phyloP scores from a whole-genome alignment of 148 eudicot species.

The Gaultheria prostrata region DNA sequence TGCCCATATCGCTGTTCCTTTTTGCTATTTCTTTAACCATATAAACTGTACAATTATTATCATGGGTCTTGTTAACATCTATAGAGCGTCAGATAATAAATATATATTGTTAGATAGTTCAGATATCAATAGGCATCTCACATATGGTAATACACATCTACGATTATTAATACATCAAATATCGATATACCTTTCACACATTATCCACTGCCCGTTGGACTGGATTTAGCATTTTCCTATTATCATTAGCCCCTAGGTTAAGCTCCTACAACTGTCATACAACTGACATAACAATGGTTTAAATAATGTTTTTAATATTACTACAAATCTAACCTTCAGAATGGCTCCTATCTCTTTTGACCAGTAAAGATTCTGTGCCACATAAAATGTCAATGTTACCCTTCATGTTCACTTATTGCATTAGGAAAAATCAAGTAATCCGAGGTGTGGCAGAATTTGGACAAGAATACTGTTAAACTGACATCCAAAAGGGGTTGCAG shows the following conservation, averaged over 20 bases:
- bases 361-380: constrained; percentile 40
- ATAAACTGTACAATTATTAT: not conserved
- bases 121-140: too few species aligned
- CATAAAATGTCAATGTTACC: constrained; percentile 8
- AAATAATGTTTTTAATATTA: constrained; percentile 14
- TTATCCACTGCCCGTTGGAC: too few species aligned
- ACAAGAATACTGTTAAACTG: not conserved
- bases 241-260: constrained; percentile 6
- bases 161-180: too few species aligned
- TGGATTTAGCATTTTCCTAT: too few species aligned
- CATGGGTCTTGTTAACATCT: too few species aligned
- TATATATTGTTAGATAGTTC: too few species aligned
- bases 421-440: not conserved
- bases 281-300: constrained; percentile 22
- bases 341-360: constrained; percentile 31
- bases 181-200: too few species aligned
- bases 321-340: constrained; percentile 29
- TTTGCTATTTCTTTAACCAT: not conserved
- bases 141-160: too few species aligned
- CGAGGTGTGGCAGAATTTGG: not conserved
- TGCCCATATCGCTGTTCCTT: not conserved
- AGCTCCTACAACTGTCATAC: constrained; percentile 21
- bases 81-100: too few species aligned
- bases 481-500: not conserved
- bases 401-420: not conserved